Evolutionary conservation across 2,329 filamentous ascomycete genomes (phyloP).

Genomic region (Apiospora arundinis): DNA sequence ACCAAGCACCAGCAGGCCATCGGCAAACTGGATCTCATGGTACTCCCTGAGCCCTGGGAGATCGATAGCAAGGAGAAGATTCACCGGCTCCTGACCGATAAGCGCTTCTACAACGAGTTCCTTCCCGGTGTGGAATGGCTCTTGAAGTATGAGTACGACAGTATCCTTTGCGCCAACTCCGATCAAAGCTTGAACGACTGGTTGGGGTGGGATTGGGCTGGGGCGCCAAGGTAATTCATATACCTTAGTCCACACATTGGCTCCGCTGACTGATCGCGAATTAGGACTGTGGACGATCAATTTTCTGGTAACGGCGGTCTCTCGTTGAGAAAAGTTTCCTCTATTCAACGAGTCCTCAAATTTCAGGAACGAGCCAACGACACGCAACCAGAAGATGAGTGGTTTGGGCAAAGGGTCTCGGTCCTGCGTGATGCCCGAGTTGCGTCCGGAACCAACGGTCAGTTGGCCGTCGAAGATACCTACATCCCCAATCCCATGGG

Average conservation of each 20-base stretch:
- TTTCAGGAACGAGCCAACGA: slow-evolving; percentile 59
- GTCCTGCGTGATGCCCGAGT: slow-evolving; percentile 55
- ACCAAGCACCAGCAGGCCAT: slow-evolving; percentile 55
- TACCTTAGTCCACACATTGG: neutral
- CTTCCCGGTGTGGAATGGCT: slow-evolving; percentile 59
- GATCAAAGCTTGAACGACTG: slow-evolving; percentile 58
- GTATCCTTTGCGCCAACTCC: slow-evolving; percentile 62
- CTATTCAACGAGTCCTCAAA: slow-evolving; percentile 54
- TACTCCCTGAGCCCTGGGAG: slow-evolving; percentile 54
- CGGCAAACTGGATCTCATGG: slow-evolving; percentile 58
- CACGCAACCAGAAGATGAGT: slow-evolving; percentile 60
- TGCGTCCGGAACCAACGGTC: slow-evolving; percentile 46
- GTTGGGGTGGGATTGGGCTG: slow-evolving; percentile 61
- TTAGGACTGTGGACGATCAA: slow-evolving; percentile 46
- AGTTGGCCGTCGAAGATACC: slow-evolving; percentile 56
- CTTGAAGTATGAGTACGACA: slow-evolving; percentile 61
- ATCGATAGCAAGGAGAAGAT: slow-evolving; percentile 55
- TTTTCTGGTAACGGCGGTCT: slow-evolving; percentile 62
- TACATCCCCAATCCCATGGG: slow-evolving; percentile 60
- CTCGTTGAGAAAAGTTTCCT: slow-evolving; percentile 58
- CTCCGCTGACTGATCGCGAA: slow-evolving; percentile 17
- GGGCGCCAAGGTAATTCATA: slow-evolving; percentile 52
- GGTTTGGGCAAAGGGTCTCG: slow-evolving; percentile 58
- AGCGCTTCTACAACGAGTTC: slow-evolving; percentile 59
- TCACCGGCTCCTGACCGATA: slow-evolving; percentile 54